Conservation (phyloP, 1,139 yeast species). For the Scheffersomyces insectosa region DNA sequence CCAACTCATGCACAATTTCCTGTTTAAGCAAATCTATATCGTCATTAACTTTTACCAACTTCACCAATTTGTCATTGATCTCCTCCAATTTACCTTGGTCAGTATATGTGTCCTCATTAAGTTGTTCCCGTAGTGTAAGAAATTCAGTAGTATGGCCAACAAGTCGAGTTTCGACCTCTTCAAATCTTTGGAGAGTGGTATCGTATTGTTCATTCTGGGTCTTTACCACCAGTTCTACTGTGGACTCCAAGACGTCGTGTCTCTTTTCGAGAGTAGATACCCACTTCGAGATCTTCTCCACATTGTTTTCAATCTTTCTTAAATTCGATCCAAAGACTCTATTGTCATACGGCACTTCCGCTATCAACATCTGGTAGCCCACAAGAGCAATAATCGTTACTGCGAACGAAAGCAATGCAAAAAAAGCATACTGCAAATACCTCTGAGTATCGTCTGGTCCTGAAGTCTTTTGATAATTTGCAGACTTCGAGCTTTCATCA, state of each 20-base stretch:
- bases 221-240: slow-evolving; percentile 14
- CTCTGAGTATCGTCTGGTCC: too few species aligned
- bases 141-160: slow-evolving; percentile 4
- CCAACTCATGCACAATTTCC: slow-evolving; percentile 21
- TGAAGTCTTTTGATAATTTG: too few species aligned
- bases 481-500: too few species aligned
- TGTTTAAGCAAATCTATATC: slow-evolving; percentile 22
- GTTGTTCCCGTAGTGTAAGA: too few species aligned
- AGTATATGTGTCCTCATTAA: too few species aligned
- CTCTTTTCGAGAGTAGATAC: slow-evolving; percentile 11
- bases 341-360: too few species aligned
- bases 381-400: too few species aligned
- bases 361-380: too few species aligned
- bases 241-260: slow-evolving; percentile 17
- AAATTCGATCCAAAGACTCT: slow-evolving; percentile 15
- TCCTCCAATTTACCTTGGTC: slow-evolving; percentile 19
- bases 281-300: slow-evolving; percentile 17
- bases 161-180: slow-evolving; percentile 11
- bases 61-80: slow-evolving; percentile 19
- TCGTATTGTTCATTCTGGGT: slow-evolving; percentile 19
- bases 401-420: too few species aligned
- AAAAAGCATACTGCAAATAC: too few species aligned
- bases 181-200: slow-evolving; percentile 16
- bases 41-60: slow-evolving; percentile 16
- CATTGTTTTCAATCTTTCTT: slow-evolving; percentile 16